Evolutionary conservation across 1,139 yeast species (phyloP), one percentile per base, ranked within the genome.

Genomic region (Arxiozyma heterogenica): DNA sequence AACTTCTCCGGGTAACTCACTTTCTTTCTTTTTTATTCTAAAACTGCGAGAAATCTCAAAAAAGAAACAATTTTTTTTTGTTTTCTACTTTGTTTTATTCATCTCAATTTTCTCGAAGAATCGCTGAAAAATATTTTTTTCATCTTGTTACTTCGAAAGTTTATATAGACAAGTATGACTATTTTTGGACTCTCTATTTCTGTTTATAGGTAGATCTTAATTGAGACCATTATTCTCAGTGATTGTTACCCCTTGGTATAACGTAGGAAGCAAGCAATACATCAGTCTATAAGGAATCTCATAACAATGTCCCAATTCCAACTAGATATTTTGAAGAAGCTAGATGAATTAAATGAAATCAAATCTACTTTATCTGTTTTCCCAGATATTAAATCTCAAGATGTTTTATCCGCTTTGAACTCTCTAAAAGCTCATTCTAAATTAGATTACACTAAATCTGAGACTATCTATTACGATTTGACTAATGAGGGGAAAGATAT

Each of bases 401-500:
- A 75, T 46, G 75, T 84, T 53, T 82, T 82, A 51, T 88, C 96
- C 30, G 91, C 90, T 45, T 80, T 93, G 65, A 86, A 87, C 64
- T 91, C 98, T 41, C 78, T 93, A 59, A 81, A 86, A 70, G 91
- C 97, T 56, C 85, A 86, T 70, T 79, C 81, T 57, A 91, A 91
- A 89, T 79, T 93, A 62, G 74, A 75, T 51, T 91, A 83, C 75
- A 76, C 80, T 63, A 81, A 88, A 60, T 77, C 83, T 55, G 98
- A 91, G 69, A 75, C 78, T 55, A 95, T 91, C 61, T 72, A 76
- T 59, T 91, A 93, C 85, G 73, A 76, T 30, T 79, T 91, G 60
- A 86, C 95, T 21, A 73, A 73, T 21, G 99, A 93, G 73, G 98
- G 95, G 48, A 74, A 82, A 61, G 90, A 87, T 52, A 87, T 91